Conservation (phyloP, 495 filamentous ascomycete species). For the Lichenothelia convexa region DNA sequence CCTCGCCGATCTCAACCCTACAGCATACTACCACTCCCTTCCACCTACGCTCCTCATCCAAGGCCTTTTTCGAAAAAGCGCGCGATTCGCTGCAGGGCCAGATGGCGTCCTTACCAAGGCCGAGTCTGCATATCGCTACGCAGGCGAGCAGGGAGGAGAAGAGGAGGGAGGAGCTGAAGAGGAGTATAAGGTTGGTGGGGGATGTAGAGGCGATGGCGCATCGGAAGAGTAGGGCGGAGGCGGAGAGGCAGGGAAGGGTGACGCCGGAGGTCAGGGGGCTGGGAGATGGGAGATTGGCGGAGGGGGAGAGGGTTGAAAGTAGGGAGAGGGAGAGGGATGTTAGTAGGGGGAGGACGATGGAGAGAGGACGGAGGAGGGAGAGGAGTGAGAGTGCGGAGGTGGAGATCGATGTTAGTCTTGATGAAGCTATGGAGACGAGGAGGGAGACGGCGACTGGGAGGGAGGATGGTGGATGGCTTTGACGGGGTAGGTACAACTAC, state of each 20-base stretch:
- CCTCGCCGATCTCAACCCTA: neutral
- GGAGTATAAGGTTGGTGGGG: constrained; percentile 7
- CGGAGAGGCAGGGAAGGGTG: constrained; percentile 52
- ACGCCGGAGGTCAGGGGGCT: constrained; percentile 46
- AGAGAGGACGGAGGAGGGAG: constrained; percentile 8
- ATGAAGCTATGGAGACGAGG: too few relatives aligned
- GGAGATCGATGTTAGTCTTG: constrained; percentile 6
- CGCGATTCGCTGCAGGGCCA: neutral
- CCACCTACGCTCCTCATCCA: constrained; percentile 4
- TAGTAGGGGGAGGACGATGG: constrained; percentile 9
- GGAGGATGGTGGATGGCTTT: neutral
- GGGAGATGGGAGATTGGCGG: constrained; percentile 35
- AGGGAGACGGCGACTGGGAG: constrained; percentile 4
- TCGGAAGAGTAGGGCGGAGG: constrained; percentile 59
- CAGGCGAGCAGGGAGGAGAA: constrained; percentile 10
- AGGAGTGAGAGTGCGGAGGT: constrained; percentile 8
- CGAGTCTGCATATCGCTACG: neutral
- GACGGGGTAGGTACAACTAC: neutral
- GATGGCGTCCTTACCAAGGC: neutral
- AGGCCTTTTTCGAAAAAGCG: neutral
- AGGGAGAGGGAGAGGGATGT: constrained; percentile 34
- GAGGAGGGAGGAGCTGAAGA: constrained; percentile 13
- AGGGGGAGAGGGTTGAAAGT: constrained; percentile 27
- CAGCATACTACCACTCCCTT: constrained; percentile 3
- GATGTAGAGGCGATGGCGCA: constrained; percentile 27